Base-by-base conservation (phyloP, 768 basidiomycete species). In the Lactarius vividus region DNA sequence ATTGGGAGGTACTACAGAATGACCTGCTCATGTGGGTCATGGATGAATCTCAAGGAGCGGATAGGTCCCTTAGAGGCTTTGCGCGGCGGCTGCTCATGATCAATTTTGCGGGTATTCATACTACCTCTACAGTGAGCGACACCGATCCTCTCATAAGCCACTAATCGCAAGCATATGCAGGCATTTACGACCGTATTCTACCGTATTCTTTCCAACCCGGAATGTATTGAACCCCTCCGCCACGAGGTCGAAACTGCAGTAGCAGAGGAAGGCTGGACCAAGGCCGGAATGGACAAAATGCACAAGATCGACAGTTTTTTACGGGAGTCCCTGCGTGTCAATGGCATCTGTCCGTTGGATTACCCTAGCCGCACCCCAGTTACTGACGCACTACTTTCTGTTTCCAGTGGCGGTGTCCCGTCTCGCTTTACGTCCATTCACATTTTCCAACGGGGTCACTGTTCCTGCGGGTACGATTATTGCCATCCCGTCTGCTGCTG, bases 11-110 rank as follows among this genome's bases (percentile, higher is more conserved):
- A 23, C 56, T 79, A 81, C 65, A 79, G 78, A 76, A 77, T 53
- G 80, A 81, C 66, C 56, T 80, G 70, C 73, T 81, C 15, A 74
- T 74, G 37, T 80, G 79, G 81, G 70, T 81, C n/a, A 74, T 81
- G 69, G 75, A 75, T 11, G 75, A 74, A 15, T 73, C 73, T 49
- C 49, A 71, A 71, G 66, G 74, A 68, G 37, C 70, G 64, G 69
- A 79, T 70, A 68, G 70, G 70, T 67, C 70, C 66, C 67, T 74
- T 37, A 69, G 75, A 40, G 73, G 73, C 46, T 60, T 80, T 10
- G 60, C 69, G 0, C 60, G 49, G 16, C 75, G 78, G 52, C 69
- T 80, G 57, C 73, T 81, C 42, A 55, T 74, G 4, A 65, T 80
- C 31, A 78, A 82, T 65, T 79, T 81, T 61, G 74, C 77, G 1